Evolutionary conservation across 192 early-diverging fungal genomes (phyloP).

Genomic region (Obelidium mucronatum): DNA sequence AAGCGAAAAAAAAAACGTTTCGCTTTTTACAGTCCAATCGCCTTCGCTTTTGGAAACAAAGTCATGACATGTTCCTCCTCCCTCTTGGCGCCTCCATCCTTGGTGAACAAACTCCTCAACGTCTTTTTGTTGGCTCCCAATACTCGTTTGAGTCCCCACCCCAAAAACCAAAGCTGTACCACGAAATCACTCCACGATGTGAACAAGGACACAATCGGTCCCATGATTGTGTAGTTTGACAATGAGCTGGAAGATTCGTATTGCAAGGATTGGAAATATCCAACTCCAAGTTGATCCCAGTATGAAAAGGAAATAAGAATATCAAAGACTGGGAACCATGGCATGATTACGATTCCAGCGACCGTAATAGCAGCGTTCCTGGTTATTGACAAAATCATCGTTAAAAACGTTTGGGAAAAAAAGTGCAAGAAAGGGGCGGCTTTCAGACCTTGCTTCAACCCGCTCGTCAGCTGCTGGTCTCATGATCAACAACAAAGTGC

Average conservation of each 20-base stretch:
- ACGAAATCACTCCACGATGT: constrained; percentile 13
- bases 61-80: neutral
- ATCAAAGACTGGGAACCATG: constrained; percentile 12
- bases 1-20: too few relatives aligned
- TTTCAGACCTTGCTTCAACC: neutral
- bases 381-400: neutral
- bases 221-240: constrained; percentile 1
- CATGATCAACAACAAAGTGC: constrained; percentile 1
- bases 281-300: constrained; percentile 4
- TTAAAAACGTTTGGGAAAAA: neutral
- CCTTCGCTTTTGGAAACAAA: neutral
- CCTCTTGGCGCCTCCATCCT: neutral
- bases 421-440: too few relatives aligned
- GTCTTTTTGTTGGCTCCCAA: neutral
- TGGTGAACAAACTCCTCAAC: neutral
- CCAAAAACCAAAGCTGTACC: constrained; percentile 1
- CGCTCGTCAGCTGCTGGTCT: neutral
- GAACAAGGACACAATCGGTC: constrained; percentile 1
- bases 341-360: neutral
- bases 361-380: neutral
- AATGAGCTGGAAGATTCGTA: neutral
- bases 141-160: neutral
- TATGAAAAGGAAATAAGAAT: constrained; percentile 8
- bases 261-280: neutral
- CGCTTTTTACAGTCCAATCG: neutral